Percentiles rank a stretch among this genome's conserved stretches.
Conservation (phyloP, 495 filamentous ascomycete species). For the Evernia prunastri region DNA sequence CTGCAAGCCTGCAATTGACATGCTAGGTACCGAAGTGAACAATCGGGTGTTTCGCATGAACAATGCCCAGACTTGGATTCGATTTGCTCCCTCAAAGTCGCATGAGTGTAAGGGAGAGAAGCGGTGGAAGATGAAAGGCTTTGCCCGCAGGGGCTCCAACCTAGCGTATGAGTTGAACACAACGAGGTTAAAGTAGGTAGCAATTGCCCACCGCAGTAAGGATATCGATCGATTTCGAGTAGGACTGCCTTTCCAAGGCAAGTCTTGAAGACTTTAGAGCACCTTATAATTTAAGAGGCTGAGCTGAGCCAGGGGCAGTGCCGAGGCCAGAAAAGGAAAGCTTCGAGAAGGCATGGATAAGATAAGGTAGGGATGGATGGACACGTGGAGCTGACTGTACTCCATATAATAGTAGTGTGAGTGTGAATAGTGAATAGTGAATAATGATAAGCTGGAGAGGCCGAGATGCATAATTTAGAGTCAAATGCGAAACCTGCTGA, state of each 20-base stretch:
- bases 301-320: not conserved
- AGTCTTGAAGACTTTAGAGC: not conserved
- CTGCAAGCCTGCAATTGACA: not conserved
- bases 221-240: not conserved
- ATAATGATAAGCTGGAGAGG: not conserved
- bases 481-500: not conserved
- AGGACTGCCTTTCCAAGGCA: not conserved
- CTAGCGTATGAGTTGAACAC: not conserved
- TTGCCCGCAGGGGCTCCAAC: not conserved
- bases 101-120: not conserved
- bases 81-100: not conserved
- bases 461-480: not conserved
- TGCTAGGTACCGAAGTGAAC: not conserved
- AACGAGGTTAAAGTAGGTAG: not conserved
- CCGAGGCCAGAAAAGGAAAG: not conserved
- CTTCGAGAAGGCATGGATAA: not conserved
- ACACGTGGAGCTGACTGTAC: constrained; percentile 5
- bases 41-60: not conserved
- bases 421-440: too few species aligned
- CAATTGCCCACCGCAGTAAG: too few species aligned
- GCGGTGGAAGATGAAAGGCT: not conserved
- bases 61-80: not conserved
- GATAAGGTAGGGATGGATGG: too few species aligned
- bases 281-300: too few species aligned
- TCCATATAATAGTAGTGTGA: too few species aligned